Percentiles rank a stretch among this genome's conserved stretches.
phyloP scores from a whole-genome alignment of 2,329 filamentous ascomycete genomes.

The Phoma sp. region DNA sequence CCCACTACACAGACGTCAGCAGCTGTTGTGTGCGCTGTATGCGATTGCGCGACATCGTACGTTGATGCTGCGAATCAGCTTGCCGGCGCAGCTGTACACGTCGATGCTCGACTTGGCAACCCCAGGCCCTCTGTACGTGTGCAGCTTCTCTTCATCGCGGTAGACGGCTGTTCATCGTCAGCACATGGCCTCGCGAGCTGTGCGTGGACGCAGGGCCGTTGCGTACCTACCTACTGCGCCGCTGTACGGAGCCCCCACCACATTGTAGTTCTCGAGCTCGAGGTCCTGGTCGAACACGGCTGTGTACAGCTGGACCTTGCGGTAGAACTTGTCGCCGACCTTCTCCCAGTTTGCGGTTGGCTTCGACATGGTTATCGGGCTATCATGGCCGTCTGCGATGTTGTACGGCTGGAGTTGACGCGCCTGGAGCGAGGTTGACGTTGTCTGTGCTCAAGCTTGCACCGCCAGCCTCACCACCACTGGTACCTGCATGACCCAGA shows the following conservation, averaged over 20 bases:
- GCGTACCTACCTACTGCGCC: slow-evolving; percentile 79
- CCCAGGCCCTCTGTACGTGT: slow-evolving; percentile 75
- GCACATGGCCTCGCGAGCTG: not conserved
- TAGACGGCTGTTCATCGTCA: slow-evolving; percentile 70
- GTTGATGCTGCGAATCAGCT: slow-evolving; percentile 78
- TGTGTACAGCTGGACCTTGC: slow-evolving; percentile 92
- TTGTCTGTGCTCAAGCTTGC: slow-evolving; percentile 19
- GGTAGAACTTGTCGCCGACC: slow-evolving; percentile 92
- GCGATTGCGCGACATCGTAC: slow-evolving; percentile 49
- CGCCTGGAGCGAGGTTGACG: slow-evolving; percentile 14
- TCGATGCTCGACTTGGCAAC: slow-evolving; percentile 84
- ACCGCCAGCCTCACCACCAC: not conserved
- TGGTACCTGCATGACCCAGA: not conserved
- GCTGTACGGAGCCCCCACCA: slow-evolving; percentile 89
- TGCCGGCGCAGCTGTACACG: slow-evolving; percentile 91
- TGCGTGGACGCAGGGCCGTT: not conserved
- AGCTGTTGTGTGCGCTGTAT: not conserved
- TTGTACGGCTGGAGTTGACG: slow-evolving; percentile 3
- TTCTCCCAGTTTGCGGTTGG: slow-evolving; percentile 92
- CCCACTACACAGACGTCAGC: slow-evolving; percentile 65
- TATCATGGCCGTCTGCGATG: slow-evolving; percentile 21
- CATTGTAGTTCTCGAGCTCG: slow-evolving; percentile 92
- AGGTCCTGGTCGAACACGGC: slow-evolving; percentile 91
- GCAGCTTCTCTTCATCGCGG: slow-evolving; percentile 84
- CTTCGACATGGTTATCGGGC: slow-evolving; percentile 52